Percentiles rank a stretch among this genome's conserved stretches.
Conservation (phyloP, 805 yeast genomes). For the Myxozyma sirexii region DNA sequence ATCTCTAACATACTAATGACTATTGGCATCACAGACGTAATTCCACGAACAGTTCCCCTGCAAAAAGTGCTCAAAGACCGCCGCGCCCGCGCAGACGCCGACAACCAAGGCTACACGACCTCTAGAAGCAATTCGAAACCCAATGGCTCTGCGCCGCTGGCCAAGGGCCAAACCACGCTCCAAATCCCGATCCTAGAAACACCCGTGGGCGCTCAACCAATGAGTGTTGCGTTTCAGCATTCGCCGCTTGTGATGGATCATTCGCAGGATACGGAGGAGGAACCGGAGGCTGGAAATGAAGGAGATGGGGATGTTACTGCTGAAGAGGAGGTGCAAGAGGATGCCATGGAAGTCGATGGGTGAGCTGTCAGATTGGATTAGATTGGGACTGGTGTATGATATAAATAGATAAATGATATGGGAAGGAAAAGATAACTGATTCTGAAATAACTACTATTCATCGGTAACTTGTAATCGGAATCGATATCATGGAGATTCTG, state of each 20-base stretch:
- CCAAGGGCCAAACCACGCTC: constrained; percentile 18
- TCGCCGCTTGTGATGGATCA: background rate
- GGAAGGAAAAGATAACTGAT: no score
- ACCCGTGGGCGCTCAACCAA: background rate
- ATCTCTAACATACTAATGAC: no score
- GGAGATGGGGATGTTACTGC: background rate
- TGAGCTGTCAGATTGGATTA: background rate
- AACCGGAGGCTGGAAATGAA: constrained; percentile 4
- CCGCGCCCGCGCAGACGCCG: constrained; percentile 3
- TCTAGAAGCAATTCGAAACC: background rate
- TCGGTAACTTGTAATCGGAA: no score
- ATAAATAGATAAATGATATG: no score
- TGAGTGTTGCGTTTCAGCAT: background rate
- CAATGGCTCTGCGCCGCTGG: background rate
- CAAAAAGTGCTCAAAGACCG: constrained; percentile 29
- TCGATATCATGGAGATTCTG: no score
- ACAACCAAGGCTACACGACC: constrained; percentile 3
- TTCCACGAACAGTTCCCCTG: constrained; percentile 33
- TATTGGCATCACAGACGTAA: constrained; percentile 20
- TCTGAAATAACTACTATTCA: no score
- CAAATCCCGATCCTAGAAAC: constrained; percentile 5
- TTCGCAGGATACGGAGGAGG: constrained; percentile 12
- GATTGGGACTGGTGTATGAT: background rate
- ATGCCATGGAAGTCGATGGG: constrained; percentile 3
- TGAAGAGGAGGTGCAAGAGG: background rate